Evolutionary conservation across 192 early-diverging fungal genomes (phyloP).

Genomic region (Podila verticillata): DNA sequence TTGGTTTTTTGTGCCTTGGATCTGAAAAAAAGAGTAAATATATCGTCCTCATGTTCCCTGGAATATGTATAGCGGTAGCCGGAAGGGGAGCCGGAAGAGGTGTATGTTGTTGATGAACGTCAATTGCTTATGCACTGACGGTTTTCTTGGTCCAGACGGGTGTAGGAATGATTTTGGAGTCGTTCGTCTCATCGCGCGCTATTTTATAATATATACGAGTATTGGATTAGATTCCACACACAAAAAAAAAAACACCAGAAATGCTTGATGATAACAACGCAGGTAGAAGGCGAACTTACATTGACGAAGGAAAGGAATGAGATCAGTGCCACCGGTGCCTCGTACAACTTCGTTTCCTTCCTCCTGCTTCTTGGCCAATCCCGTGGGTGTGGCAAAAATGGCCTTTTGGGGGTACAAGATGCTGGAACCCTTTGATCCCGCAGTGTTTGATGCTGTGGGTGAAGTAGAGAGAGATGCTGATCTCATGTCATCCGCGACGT

Average conservation of each 20-base stretch:
- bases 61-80: no score
- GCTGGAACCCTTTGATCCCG: conserved; percentile 18
- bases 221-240: not conserved
- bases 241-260: conserved; percentile 5
- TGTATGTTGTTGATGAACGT: no score
- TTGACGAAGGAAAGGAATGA: conserved; percentile 87
- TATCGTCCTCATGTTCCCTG: no score
- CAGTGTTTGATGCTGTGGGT: not conserved
- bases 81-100: no score
- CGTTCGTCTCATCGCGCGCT: conserved; percentile 50
- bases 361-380: conserved; percentile 71
- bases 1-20: no score
- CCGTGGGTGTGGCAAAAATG: conserved; percentile 31
- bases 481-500: not conserved
- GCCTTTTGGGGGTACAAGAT: conserved; percentile 43
- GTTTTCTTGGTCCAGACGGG: conserved; percentile 23
- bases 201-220: not conserved
- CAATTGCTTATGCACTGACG: no score
- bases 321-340: conserved; percentile 86
- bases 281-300: conserved; percentile 24
- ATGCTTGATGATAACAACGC: not conserved
- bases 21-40: no score
- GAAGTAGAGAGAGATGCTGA: not conserved
- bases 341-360: conserved; percentile 66
- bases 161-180: conserved; percentile 42